These are phyloP conservation scores for Sclerotinia glacialis DNA, from an alignment of 2,329 filamentous ascomycete genomes.

Conservation along the genomic window DNA sequence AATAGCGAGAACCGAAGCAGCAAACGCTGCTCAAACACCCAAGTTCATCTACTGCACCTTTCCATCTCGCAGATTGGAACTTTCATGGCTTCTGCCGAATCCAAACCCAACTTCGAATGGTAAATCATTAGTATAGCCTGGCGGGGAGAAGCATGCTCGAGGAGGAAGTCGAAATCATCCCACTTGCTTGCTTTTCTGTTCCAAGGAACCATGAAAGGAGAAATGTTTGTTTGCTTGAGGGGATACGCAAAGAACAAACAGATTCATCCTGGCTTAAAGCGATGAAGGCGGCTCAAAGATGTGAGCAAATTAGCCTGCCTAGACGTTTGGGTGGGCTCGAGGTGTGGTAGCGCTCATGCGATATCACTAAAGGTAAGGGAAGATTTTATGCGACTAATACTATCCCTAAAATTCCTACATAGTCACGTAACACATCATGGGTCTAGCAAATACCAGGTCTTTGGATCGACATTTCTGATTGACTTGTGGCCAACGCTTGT, in stretches of 20 bases:
- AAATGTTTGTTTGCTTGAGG: not conserved
- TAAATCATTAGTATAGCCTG: no score
- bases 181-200: not conserved
- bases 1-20: not conserved
- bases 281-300: not conserved
- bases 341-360: not conserved
- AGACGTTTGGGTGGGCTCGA: not conserved
- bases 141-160: not conserved
- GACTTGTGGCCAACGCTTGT: not conserved
- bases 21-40: not conserved
- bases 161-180: not conserved
- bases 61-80: not conserved
- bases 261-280: not conserved
- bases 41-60: not conserved
- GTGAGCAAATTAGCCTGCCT: no score
- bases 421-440: not conserved
- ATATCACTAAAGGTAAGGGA: no score
- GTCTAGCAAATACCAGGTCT: not conserved
- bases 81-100: not conserved
- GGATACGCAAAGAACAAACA: not conserved
- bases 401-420: not conserved
- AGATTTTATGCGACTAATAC: not conserved
- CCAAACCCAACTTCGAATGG: not conserved
- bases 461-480: not conserved
- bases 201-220: no score